Base-by-base conservation (phyloP, 768 basidiomycete genomes). In the Bullera alba region DNA sequence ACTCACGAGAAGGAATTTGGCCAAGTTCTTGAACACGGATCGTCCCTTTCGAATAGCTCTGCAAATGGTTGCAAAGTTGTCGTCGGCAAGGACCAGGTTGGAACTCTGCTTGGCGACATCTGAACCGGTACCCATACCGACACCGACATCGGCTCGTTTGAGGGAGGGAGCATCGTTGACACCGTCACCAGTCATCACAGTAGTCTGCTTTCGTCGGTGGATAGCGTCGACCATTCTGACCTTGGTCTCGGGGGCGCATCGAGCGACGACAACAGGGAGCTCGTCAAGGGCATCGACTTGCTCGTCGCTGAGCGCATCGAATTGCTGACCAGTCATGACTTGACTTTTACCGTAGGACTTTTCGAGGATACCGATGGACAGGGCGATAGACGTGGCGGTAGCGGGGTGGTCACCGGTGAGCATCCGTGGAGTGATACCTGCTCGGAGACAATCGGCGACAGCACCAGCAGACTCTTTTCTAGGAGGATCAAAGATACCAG, bases 31-130 rank as follows among this genome's bases (percentile, higher is more conserved):
- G 70, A 81, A 79, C 4, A 79, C 72, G 72, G 73, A 82, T 79
- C 74, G 79, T 54, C 83, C 83, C 65, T 83, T 82, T 66, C 81
- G 76, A 58, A 84, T 78, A 1, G 80, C 83, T 37, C 77, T 76
- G 42, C 81, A 76, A 53, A 84, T 83, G 1, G 81, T 79, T 1
- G 81, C 79, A 57, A 85, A 82, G 63, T 83, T 81, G 62, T 81
- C 80, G 49, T 82, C 79, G 42, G 82, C 75, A 15, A 85, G 75
- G 15, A 84, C 77, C 47, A 84, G 76, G 58, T 83, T 82, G 5
- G 81, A 77, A 4, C 82, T 81, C 52, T 80, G 79, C 61, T 83
- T 79, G 6, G 80, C 80, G 29, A 81, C 80, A 54, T 81, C 80
- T 4, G 75, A 76, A 5, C 80, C 80, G 23, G 75, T 76, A 12